A percentile compares a stretch with the other conserved stretches of the same genome.
Evolutionary conservation across 768 basidiomycete species (phyloP).

Genomic region (Rubroboletus pulcherrimus): DNA sequence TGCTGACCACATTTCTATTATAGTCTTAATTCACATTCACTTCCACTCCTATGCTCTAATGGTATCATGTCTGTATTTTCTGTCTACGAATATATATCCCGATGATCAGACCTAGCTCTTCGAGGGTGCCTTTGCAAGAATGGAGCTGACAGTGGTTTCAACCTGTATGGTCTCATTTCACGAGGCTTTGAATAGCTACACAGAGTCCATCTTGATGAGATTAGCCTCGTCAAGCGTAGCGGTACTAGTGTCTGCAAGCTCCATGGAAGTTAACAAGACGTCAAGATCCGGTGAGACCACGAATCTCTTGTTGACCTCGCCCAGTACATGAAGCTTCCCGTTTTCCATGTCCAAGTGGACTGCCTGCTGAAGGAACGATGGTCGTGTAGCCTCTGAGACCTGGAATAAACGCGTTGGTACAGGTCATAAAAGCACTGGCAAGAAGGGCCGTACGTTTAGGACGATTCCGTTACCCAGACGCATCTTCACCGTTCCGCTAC

Average conservation of each 20-base stretch:
- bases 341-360: slow-evolving; percentile 61
- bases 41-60: neutral
- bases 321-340: slow-evolving; percentile 66
- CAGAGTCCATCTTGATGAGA: slow-evolving; percentile 52
- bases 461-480: slow-evolving; percentile 77
- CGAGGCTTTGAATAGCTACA: neutral
- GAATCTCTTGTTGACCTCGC: slow-evolving; percentile 85
- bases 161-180: neutral
- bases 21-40: neutral
- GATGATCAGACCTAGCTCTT: neutral
- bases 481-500: slow-evolving; percentile 84
- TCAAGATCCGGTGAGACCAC: slow-evolving; percentile 83
- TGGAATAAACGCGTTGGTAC: slow-evolving; percentile 27
- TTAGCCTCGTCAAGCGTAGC: slow-evolving; percentile 40
- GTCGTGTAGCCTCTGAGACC: slow-evolving; percentile 80
- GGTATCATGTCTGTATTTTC: neutral
- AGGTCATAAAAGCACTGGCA: neutral
- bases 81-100: neutral
- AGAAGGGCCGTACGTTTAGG: slow-evolving; percentile 57
- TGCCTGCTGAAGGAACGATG: slow-evolving; percentile 87
- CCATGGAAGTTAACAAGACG: slow-evolving; percentile 63
- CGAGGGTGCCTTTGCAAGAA: neutral
- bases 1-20: slow-evolving; percentile 28
- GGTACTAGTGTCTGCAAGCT: slow-evolving; percentile 40
- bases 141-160: neutral